Percentiles rank a stretch among this genome's conserved stretches.
Evolutionary conservation across 2,329 filamentous ascomycete species (phyloP).

Genomic region (Calonectria hawksworthii): DNA sequence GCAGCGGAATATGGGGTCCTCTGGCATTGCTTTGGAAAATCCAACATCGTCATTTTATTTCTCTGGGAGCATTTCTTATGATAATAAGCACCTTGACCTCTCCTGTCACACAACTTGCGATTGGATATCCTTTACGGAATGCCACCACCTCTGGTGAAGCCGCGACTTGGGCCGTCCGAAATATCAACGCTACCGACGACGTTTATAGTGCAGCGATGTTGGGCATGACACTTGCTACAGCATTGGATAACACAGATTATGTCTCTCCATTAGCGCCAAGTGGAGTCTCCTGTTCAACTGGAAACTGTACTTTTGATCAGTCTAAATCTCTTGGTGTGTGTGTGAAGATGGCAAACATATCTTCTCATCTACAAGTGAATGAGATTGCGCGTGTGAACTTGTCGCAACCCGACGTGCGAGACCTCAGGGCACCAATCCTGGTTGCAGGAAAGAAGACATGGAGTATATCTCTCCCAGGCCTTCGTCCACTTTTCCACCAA

Average conservation of each 20-base stretch:
- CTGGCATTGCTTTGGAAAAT: background rate
- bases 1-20: background rate
- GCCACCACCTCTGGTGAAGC: background rate
- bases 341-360: background rate
- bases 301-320: background rate
- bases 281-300: background rate
- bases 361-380: background rate
- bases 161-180: background rate
- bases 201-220: too few relatives aligned
- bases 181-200: background rate
- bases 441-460: background rate
- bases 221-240: too few relatives aligned
- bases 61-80: background rate
- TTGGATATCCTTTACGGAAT: background rate
- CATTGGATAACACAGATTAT: background rate
- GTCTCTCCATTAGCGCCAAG: background rate
- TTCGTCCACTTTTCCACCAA: background rate
- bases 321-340: background rate
- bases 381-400: too few relatives aligned
- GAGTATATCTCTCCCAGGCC: background rate
- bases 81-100: background rate
- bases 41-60: background rate
- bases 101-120: background rate
- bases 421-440: background rate
- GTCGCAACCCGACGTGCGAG: too few relatives aligned